phyloP scores from a whole-genome alignment of 139 green algal genomes.

The Tetraselmis chui region DNA sequence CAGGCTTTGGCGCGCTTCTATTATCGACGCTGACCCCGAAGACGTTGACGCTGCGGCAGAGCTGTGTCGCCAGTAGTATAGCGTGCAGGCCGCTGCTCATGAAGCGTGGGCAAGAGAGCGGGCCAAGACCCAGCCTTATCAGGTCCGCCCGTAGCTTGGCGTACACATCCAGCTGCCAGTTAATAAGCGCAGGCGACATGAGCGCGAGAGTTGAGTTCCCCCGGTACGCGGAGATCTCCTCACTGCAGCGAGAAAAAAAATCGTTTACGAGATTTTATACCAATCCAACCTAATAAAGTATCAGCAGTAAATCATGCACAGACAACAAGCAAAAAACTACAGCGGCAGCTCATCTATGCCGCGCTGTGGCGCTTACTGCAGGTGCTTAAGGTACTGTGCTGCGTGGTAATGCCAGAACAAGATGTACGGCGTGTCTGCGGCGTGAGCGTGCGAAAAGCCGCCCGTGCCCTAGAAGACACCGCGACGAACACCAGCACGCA shows the following conservation, averaged over 20 bases:
- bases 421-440: neutral
- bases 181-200: neutral
- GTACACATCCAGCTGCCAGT: conserved; percentile 12
- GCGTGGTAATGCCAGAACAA: neutral
- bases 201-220: neutral
- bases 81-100: conserved; percentile 9
- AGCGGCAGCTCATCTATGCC: too few relatives aligned
- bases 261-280: too few relatives aligned
- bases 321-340: too few relatives aligned
- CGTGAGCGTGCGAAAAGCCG: too few relatives aligned
- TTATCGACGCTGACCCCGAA: neutral
- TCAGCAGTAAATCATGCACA: too few relatives aligned
- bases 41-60: conserved; percentile 3
- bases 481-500: too few relatives aligned
- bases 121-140: conserved; percentile 1
- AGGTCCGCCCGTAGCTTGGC: neutral
- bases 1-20: neutral
- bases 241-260: too few relatives aligned
- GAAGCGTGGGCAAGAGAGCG: conserved; percentile 3
- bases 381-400: neutral
- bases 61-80: neutral
- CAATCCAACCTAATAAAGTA: too few relatives aligned
- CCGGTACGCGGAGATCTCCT: too few relatives aligned
- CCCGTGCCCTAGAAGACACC: too few relatives aligned
- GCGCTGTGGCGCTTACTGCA: neutral